Conservation (phyloP, 129 eudicot genomes). For the Sambucus nigra region DNA sequence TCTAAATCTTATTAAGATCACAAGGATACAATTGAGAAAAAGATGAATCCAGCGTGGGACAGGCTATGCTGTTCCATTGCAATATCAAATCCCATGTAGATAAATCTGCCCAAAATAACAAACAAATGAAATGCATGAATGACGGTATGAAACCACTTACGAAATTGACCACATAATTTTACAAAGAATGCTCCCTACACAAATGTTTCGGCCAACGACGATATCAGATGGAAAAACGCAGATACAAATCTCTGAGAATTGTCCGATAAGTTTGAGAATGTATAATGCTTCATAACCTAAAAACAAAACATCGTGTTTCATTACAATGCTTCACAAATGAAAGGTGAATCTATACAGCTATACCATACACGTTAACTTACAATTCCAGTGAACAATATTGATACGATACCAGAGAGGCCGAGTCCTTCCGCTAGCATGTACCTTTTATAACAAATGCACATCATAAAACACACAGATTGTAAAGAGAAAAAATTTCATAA, state of each 20-base stretch:
- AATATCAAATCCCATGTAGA: constrained; percentile 99
- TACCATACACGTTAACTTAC: constrained; percentile 42
- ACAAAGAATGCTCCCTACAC: constrained; percentile 41
- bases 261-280: constrained; percentile 80
- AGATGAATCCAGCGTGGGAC: constrained; percentile 97
- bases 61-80: constrained; percentile 99
- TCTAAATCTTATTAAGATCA: constrained; percentile 8
- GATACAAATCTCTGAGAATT: constrained; percentile 91
- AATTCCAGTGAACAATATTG: constrained; percentile 97
- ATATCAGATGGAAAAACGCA: constrained; percentile 94
- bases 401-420: constrained; percentile 97
- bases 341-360: constrained; percentile 2
- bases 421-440: constrained; percentile 99
- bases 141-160: constrained; percentile 1
- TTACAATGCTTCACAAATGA: constrained; percentile 4
- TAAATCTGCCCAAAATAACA: constrained; percentile 57
- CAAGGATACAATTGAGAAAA: constrained; percentile 97
- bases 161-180: constrained; percentile 6
- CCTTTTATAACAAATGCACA: constrained; percentile 30
- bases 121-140: neutral
- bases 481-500: constrained; percentile 3
- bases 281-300: constrained; percentile 97
- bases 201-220: constrained; percentile 98
- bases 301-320: constrained; percentile 5
- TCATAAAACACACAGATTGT: constrained; percentile 10